These are phyloP conservation scores for Zymoseptoria pseudotritici DNA, from an alignment of 2,329 filamentous ascomycete species.

Conservation along the genomic window DNA sequence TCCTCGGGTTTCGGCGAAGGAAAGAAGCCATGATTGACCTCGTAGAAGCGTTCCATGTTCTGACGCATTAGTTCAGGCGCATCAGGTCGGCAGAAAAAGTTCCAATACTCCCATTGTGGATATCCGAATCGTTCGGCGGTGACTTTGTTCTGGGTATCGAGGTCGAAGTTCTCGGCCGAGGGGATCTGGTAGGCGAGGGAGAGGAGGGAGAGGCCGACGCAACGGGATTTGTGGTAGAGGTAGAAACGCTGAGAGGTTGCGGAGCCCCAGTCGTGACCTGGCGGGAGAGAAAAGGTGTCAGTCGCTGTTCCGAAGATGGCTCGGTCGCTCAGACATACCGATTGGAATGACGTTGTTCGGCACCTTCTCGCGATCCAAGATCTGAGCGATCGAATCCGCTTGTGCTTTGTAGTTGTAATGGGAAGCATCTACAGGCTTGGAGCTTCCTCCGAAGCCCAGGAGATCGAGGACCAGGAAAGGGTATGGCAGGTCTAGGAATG, in stretches of 20 bases:
- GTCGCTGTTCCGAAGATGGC: background rate
- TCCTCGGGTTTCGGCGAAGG: conserved; percentile 15
- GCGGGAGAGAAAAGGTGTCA: conserved; percentile 5
- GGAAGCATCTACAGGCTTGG: conserved; percentile 34
- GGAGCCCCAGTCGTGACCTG: conserved; percentile 30
- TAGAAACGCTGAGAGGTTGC: conserved; percentile 36
- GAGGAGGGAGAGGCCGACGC: conserved; percentile 37
- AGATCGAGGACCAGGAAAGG: conserved; percentile 33
- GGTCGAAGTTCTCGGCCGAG: conserved; percentile 29
- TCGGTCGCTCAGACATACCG: conserved; percentile 4
- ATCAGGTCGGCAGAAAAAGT: conserved; percentile 34
- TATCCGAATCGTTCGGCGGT: conserved; percentile 33
- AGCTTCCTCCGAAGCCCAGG: conserved; percentile 34
- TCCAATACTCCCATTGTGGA: conserved; percentile 39
- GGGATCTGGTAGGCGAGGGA: conserved; percentile 36
- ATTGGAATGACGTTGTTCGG: conserved; percentile 11
- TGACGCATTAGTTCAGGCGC: conserved; percentile 16
- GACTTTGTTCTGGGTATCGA: conserved; percentile 29
- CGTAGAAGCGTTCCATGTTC: conserved; percentile 21
- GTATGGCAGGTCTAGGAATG: conserved; percentile 19
- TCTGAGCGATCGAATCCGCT: conserved; percentile 34
- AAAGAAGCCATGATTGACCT: conserved; percentile 20
- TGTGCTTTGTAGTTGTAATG: conserved; percentile 33
- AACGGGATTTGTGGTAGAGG: conserved; percentile 36
- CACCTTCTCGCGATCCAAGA: conserved; percentile 34